phyloP scores from a whole-genome alignment of 495 filamentous ascomycete species.

The Lasiosphaeris hirsuta region DNA sequence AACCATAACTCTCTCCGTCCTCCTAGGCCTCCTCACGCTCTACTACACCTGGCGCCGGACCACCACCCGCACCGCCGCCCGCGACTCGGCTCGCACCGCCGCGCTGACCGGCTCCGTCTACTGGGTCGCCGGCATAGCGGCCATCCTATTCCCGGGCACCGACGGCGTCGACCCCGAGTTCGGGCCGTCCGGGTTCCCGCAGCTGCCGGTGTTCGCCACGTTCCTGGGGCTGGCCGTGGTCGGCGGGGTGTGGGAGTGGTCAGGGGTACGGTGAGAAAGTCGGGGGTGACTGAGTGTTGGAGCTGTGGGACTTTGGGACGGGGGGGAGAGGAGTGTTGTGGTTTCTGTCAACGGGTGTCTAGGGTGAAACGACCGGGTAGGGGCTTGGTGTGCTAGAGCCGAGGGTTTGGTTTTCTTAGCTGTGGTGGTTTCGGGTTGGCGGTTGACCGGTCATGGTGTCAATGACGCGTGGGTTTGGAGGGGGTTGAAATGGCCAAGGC shows the following conservation, averaged over 20 bases:
- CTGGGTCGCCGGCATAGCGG: conserved; percentile 47
- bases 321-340: too few species aligned
- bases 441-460: too few species aligned
- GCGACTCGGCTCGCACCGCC: conserved; percentile 36
- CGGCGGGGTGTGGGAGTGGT: conserved; percentile 36
- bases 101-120: conserved; percentile 48
- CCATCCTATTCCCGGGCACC: conserved; percentile 48
- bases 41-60: conserved; percentile 47
- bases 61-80: conserved; percentile 17
- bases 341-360: too few species aligned
- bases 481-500: too few species aligned
- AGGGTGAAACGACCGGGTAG: too few species aligned
- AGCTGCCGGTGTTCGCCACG: conserved; percentile 37
- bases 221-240: conserved; percentile 24
- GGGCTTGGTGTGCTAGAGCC: too few species aligned
- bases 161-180: conserved; percentile 55
- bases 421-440: too few species aligned
- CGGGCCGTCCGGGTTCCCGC: conserved; percentile 48
- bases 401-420: too few species aligned
- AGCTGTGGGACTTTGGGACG: not conserved
- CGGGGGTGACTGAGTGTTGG: not conserved
- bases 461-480: too few species aligned
- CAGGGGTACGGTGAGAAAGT: not conserved
- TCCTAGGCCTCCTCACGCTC: conserved; percentile 43
- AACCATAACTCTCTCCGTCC: conserved; percentile 48